A percentile compares a stretch with the other conserved stretches of the same genome.
These are phyloP conservation scores for Colletotrichum phormii DNA, from an alignment of 2,329 filamentous ascomycete species.

Conservation along the genomic window DNA sequence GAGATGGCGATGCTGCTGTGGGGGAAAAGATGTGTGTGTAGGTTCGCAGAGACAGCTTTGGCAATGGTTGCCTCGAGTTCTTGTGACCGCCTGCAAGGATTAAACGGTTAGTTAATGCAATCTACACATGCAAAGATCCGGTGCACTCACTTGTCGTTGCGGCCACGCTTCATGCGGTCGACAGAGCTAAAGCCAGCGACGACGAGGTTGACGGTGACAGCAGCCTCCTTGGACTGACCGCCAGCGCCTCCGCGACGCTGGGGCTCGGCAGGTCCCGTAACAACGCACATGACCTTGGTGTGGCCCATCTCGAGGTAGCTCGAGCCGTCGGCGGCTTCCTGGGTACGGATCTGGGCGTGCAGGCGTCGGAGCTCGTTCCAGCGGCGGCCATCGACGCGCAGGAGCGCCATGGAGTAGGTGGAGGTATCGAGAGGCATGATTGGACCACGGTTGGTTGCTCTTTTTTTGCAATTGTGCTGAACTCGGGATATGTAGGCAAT, in stretches of 20 bases:
- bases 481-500: background rate
- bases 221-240: constrained; percentile 62
- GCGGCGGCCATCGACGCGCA: constrained; percentile 84
- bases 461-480: background rate
- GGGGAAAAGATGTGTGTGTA: constrained; percentile 90
- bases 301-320: constrained; percentile 97
- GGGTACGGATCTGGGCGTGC: constrained; percentile 89
- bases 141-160: constrained; percentile 78
- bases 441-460: background rate
- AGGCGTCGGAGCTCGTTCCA: constrained; percentile 97
- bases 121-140: background rate
- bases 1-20: constrained; percentile 86
- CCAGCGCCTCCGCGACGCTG: constrained; percentile 46
- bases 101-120: background rate
- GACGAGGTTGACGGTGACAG: constrained; percentile 83
- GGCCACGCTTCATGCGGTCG: constrained; percentile 81
- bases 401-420: constrained; percentile 86
- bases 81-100: constrained; percentile 72
- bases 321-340: constrained; percentile 91
- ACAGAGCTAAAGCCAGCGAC: constrained; percentile 90
- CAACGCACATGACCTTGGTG: constrained; percentile 94
- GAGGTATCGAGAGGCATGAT: constrained; percentile 94
- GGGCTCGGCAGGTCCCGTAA: constrained; percentile 84
- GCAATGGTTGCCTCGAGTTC: constrained; percentile 86
- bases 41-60: constrained; percentile 78